phyloP scores from a whole-genome alignment of 2,329 filamentous ascomycete genomes.

The Alternaria sp. region DNA sequence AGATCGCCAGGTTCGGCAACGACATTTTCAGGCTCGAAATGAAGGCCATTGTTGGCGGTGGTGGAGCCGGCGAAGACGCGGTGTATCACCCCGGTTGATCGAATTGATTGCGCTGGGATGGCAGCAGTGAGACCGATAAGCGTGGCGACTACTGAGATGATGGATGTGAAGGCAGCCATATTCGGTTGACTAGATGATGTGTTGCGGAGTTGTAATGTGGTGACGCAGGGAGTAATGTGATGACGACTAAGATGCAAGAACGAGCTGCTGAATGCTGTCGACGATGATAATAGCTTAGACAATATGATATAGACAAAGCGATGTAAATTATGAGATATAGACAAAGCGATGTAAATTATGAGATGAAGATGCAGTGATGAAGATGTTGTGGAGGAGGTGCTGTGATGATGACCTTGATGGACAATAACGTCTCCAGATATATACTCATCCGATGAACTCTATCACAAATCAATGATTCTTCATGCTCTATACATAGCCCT shows the following conservation, averaged over 20 bases:
- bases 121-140: constrained; percentile 32
- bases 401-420: constrained; percentile 25
- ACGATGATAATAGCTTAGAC: constrained; percentile 7
- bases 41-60: constrained; percentile 37
- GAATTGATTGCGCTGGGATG: constrained; percentile 15
- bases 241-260: background rate
- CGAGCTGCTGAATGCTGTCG: background rate
- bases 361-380: background rate
- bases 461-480: constrained; percentile 12
- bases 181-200: constrained; percentile 22
- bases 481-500: constrained; percentile 20
- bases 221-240: background rate
- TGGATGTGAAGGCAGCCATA: constrained; percentile 39
- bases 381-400: constrained; percentile 23
- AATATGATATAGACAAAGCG: background rate
- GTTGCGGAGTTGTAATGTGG: background rate
- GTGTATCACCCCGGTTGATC: constrained; percentile 38
- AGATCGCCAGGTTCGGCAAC: constrained; percentile 43
- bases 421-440: constrained; percentile 15
- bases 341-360: background rate
- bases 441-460: constrained; percentile 17
- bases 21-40: constrained; percentile 48
- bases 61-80: constrained; percentile 41
- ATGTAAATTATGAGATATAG: background rate
- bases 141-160: constrained; percentile 30